Evolutionary conservation across 768 basidiomycete genomes (phyloP), one percentile per base, ranked within the genome.

Genomic region (Flagelloscypha sp.): DNA sequence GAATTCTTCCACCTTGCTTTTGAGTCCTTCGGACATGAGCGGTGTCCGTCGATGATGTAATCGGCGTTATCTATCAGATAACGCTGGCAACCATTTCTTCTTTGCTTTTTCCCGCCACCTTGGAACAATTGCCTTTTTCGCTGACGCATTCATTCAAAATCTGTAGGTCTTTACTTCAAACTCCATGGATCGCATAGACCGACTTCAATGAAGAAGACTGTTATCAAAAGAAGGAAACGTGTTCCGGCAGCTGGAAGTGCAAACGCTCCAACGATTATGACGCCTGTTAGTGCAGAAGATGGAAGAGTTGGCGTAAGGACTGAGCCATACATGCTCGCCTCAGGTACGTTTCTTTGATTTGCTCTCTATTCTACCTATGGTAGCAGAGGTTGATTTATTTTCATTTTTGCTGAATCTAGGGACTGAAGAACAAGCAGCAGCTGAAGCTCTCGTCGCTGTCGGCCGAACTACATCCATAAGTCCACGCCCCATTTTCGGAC

Each of bases 161-260:
- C 43, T 35, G 35, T 52, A 97, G 94, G 94, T 37, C 74, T 99
- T 7, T 99, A 98, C 65, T 95, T 89, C 72, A 98, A 99, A 62
- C 73, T 99, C 9, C 95, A 99, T 64, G 90, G 92, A 31, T 88
- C 87, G 2, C 92, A 97, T 50, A 79, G 95, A 24, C 95, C 95
- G 24, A 93, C 92, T 45, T 88, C 90, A 43, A 94, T 99, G 92
- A 98, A 95, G 63, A 97, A 98, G 68, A 85, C 88, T 4, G 89
- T 95, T 47, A 99, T 99, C 72, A 99, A 99, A 65, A 76, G 95
- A 22, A 72, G 95, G 46, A 98, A 98, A 62, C 82, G 95, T 47
- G 93, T 99, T 27, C 92, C 95, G 23, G 93, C 94, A 33, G 89
- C 84, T 13, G 71, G 63, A 7, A 58, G 49, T 17, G 49, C 40